These are phyloP conservation scores for Globisporangium paddicum DNA, from an alignment of 352 stramenopile species.

Conservation along the genomic window DNA sequence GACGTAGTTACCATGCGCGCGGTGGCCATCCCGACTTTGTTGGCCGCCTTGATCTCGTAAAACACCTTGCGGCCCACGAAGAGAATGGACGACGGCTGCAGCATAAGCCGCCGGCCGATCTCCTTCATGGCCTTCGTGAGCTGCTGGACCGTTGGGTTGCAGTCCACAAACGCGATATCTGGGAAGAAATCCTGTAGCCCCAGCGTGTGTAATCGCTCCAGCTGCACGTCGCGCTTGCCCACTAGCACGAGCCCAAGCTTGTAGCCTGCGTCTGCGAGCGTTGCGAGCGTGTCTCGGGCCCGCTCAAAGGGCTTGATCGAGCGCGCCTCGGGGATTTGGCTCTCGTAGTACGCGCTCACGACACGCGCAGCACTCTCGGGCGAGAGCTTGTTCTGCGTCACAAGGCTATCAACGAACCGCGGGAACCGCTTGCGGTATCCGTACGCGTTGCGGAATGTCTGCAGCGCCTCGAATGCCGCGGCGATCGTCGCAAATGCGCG, in stretches of 20 bases:
- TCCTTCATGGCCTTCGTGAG: conserved; percentile 76
- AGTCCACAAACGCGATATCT: conserved; percentile 58
- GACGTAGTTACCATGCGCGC: conserved; percentile 57
- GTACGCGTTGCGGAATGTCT: conserved; percentile 78
- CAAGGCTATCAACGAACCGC: conserved; percentile 74
- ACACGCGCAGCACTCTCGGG: conserved; percentile 46
- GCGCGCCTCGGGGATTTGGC: conserved; percentile 62
- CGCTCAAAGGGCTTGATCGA: conserved; percentile 61
- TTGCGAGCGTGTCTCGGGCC: conserved; percentile 44
- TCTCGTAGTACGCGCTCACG: conserved; percentile 74
- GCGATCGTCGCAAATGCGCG: conserved; percentile 62
- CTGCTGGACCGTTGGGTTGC: conserved; percentile 56
- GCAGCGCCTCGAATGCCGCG: conserved; percentile 61
- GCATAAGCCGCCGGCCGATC: conserved; percentile 47
- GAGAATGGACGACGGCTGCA: conserved; percentile 69
- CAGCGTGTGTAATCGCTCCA: conserved; percentile 66
- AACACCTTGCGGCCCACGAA: conserved; percentile 84
- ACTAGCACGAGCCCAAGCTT: conserved; percentile 68
- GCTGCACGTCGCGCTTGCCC: conserved; percentile 67
- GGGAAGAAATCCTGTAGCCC: conserved; percentile 59
- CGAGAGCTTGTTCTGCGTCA: conserved; percentile 42
- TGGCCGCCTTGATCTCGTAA: conserved; percentile 85
- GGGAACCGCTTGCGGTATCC: conserved; percentile 83
- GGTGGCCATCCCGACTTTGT: conserved; percentile 73
- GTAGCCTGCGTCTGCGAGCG: conserved; percentile 49